Percentiles rank a stretch among this genome's conserved stretches.
These are phyloP conservation scores for Camellia lanceoleosa DNA, from an alignment of 148 eudicot genomes.

Conservation along the genomic window DNA sequence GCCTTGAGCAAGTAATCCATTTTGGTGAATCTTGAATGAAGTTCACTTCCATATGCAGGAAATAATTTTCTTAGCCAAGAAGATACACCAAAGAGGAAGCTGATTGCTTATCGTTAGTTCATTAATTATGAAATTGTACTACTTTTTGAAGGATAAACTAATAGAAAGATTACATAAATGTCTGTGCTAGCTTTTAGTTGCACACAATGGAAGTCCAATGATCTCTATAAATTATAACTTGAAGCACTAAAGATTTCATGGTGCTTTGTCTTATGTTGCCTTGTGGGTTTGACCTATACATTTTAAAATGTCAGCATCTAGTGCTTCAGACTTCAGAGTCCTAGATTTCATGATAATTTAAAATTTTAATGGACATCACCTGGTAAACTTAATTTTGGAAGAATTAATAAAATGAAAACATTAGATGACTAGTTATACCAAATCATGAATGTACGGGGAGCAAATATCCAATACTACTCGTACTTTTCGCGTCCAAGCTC, in stretches of 20 bases:
- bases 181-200: not conserved
- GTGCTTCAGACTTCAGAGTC: not conserved
- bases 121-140: not conserved
- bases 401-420: not conserved
- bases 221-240: not conserved
- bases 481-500: too few relatives aligned
- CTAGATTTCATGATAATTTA: not conserved
- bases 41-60: too few relatives aligned
- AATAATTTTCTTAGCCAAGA: too few relatives aligned
- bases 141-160: not conserved
- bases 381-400: not conserved
- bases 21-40: slow-evolving; percentile 27
- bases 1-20: too few relatives aligned
- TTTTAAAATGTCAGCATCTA: not conserved
- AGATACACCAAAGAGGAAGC: too few relatives aligned
- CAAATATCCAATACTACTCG: too few relatives aligned
- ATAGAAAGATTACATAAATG: not conserved
- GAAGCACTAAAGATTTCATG: not conserved
- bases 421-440: too few relatives aligned
- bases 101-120: not conserved
- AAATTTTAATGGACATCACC: not conserved
- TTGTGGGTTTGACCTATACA: not conserved
- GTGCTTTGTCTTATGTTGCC: not conserved
- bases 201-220: not conserved
- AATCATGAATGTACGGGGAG: too few relatives aligned